A percentile compares a stretch with the other conserved stretches of the same genome.
These are phyloP conservation scores for Scleroderma bovista DNA, from an alignment of 768 basidiomycete genomes.

Conservation along the genomic window DNA sequence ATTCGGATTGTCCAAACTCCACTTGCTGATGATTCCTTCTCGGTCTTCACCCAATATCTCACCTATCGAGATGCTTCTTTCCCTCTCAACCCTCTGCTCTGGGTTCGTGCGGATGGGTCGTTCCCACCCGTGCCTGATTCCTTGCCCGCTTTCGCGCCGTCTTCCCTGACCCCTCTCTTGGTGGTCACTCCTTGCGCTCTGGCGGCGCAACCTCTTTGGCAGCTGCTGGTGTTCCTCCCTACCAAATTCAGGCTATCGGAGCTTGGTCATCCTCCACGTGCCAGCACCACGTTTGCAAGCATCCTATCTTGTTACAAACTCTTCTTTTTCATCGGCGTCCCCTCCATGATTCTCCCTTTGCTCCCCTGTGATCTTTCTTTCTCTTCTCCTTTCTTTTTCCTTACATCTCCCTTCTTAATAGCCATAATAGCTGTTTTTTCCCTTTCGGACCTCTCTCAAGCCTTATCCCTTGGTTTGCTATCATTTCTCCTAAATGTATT, in stretches of 20 bases:
- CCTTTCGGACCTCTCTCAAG: too few relatives aligned
- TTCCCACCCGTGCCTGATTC: conserved; percentile 29
- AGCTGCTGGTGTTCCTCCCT: not conserved
- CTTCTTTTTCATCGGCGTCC: conserved; percentile 10
- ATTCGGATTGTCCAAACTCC: conserved; percentile 3
- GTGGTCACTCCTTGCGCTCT: conserved; percentile 30
- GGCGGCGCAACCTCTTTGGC: conserved; percentile 22
- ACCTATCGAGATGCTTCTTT: conserved; percentile 16
- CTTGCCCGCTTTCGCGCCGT: conserved; percentile 14
- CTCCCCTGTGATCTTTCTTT: too few relatives aligned
- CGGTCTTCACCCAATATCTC: conserved; percentile 19
- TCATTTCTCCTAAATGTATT: too few relatives aligned
- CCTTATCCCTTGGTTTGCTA: too few relatives aligned
- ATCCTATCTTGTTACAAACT: conserved; percentile 29
- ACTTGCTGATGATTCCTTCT: conserved; percentile 5
- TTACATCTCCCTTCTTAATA: not conserved
- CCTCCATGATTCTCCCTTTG: not conserved
- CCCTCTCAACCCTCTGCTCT: conserved; percentile 27
- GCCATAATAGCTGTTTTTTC: not conserved
- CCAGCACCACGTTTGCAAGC: conserved; percentile 34
- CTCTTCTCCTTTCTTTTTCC: too few relatives aligned
- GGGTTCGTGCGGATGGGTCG: conserved; percentile 24
- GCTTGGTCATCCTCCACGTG: conserved; percentile 36
- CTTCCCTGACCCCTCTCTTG: not conserved
- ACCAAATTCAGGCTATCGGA: conserved; percentile 12